phyloP scores from a whole-genome alignment of 305 asterid species.

The Fraxinus paxiana region DNA sequence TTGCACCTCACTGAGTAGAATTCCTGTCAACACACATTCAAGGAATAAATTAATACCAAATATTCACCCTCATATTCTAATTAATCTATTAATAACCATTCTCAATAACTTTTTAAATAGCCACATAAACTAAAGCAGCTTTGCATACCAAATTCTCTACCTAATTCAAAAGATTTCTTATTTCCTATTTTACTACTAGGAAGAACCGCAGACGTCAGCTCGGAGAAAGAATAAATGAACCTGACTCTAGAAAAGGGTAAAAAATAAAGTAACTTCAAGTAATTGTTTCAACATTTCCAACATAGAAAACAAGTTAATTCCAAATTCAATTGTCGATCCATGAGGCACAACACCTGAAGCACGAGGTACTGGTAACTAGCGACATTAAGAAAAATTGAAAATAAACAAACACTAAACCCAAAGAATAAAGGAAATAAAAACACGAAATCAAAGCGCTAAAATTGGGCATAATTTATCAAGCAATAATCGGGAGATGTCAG shows the following conservation, averaged over 20 bases:
- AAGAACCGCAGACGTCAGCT: background rate
- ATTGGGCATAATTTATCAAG: background rate
- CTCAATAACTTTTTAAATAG: background rate
- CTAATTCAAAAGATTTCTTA: background rate
- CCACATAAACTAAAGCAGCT: constrained; percentile 4
- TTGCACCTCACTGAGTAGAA: constrained; percentile 25
- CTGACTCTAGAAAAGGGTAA: constrained; percentile 4
- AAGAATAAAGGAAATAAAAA: background rate
- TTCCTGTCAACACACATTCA: constrained; percentile 27
- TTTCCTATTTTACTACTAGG: constrained; percentile 2
- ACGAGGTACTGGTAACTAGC: constrained; percentile 19
- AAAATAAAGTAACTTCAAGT: background rate
- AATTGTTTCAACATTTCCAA: constrained; percentile 10
- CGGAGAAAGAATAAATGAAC: background rate
- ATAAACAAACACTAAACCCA: constrained; percentile 24
- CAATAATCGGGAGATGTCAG: background rate
- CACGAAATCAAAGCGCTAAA: background rate
- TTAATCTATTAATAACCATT: background rate
- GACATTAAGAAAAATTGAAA: constrained; percentile 19
- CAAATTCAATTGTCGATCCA: constrained; percentile 20
- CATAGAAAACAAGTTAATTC: background rate
- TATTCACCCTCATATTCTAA: constrained; percentile 12
- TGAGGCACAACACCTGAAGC: constrained; percentile 24
- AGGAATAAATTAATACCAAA: constrained; percentile 12
- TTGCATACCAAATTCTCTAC: constrained; percentile 4